Evolutionary conservation across 179 eudicot species (phyloP), one percentile per base, ranked within the genome.

Genomic region (Vitellaria paradoxa): DNA sequence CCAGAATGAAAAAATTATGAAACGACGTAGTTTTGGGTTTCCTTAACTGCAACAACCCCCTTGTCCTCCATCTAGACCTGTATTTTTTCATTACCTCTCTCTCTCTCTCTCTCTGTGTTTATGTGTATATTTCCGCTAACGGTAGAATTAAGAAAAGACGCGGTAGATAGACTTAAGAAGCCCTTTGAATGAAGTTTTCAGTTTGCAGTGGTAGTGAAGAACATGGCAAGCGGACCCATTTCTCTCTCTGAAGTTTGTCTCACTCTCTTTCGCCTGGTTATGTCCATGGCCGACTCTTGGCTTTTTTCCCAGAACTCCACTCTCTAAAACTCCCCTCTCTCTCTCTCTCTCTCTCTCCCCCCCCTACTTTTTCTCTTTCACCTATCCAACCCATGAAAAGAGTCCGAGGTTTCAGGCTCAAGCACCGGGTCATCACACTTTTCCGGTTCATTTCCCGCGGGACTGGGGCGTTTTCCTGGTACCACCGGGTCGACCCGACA

Each of bases 261-360:
- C 68, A 11, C 37, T 62, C 68, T 74, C 26, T 60, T 62, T 4
- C 68, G 76, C 67, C 55, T 73, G 9, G 72, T 77, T 53, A 76
- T 81, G 83, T 82, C 75, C 74, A 52, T 60, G 10, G 80, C 83
- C 71, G 80, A 80, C 40, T 78, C 87, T 18, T 82, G 87, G 87
- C 83, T 83, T 17, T 85, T 82, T 64, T 82, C 87, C 17, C 75
- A 20, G 46, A 53, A 46, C 12, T 55, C 18, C 50, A 21, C 12
- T 40, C 14, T 37, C n/a, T n/a, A 42, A n/a, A n/a, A 2, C 0
- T 6, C 17, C 62, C 10, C 37, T 60, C 49, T 40, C 15, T 47
- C 57, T 18, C 40, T 57, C 61, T 57, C 61, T 42, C 49, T 40
- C 15, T 47, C 57, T 18, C 40, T 57, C 61, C 9, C 61, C 9